Evolutionary conservation across 805 yeast genomes (phyloP), one percentile per base, ranked within the genome.

Genomic region (Tanozyma kutaoensis): DNA sequence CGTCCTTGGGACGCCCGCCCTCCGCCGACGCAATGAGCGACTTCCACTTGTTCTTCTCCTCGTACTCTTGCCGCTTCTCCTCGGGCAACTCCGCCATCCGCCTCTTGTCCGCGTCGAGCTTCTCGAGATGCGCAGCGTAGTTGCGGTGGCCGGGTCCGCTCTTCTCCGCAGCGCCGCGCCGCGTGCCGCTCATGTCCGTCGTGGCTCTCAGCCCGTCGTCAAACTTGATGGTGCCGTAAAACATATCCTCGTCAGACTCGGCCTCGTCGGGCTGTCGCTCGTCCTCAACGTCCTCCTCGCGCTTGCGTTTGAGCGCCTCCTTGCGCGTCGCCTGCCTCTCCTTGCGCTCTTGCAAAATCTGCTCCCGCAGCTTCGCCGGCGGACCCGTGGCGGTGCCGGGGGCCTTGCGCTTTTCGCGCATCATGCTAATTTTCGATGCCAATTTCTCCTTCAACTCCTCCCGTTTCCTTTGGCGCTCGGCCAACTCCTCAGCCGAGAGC

Each of bases 81-180:
- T 72, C 82, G 10, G 58, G 56, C 45, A 84, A 52, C 20, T 55
- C 43, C 10, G 66, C 67, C 14, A 81, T 39, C 44, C 72, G 77
- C 14, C 64, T 62, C 46, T 78, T 80, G 50, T 80, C 80, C 32
- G 66, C 67, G 46, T 88, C 93, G 15, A 85, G 55, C 35, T 76
- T 69, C 38, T 63, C 64, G 39, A 91, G 62, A 53, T 91, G 96
- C 1, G 84, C 91, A 37, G 75, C 76, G 29, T 80, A 52, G 54
- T 91, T 98, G 34, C 77, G 72, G 46, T 75, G 76, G 2, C 88
- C 68, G 2, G 96, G 94, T 0, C 95, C 95, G 50, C 80, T 82
- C 38, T 61, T 64, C 38, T 59, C 52, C 27, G 63, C 75, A 12
- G 50, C 55, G 4, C 62, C 50, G 15, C 46, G 39, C 42, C 91